These are phyloP conservation scores for Chaetomium tenue DNA, from an alignment of 495 filamentous ascomycete genomes.

Conservation along the genomic window DNA sequence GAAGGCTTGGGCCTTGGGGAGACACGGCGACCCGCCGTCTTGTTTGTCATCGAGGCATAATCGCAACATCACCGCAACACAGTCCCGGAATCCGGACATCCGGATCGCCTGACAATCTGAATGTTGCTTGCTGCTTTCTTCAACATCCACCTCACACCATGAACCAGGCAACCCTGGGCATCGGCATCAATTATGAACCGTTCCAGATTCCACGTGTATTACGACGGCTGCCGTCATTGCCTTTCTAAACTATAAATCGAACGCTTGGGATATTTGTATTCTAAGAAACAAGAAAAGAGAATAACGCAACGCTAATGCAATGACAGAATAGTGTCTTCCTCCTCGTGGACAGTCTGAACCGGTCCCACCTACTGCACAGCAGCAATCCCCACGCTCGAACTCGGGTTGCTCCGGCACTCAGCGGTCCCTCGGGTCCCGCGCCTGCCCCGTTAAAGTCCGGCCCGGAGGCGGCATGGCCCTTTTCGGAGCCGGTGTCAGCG, in stretches of 20 bases:
- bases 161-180: neutral
- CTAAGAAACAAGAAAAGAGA: neutral
- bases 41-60: slow-evolving; percentile 19
- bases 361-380: neutral
- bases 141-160: no score
- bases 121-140: no score
- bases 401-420: neutral
- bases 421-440: slow-evolving; percentile 18
- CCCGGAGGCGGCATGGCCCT: slow-evolving; percentile 9
- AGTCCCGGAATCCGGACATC: slow-evolving; percentile 1
- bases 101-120: neutral
- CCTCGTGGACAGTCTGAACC: neutral
- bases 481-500: slow-evolving; percentile 2
- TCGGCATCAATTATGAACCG: neutral
- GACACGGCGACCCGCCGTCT: neutral
- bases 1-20: neutral
- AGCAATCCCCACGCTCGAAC: neutral
- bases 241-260: neutral
- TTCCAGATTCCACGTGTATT: neutral
- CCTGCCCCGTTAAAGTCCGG: slow-evolving; percentile 15
- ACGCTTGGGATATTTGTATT: neutral
- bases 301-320: slow-evolving; percentile 9
- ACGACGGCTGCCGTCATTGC: neutral
- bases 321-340: neutral
- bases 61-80: slow-evolving; percentile 9